These are phyloP conservation scores for Pythium chondricola DNA, from an alignment of 352 stramenopile genomes.

Conservation along the genomic window DNA sequence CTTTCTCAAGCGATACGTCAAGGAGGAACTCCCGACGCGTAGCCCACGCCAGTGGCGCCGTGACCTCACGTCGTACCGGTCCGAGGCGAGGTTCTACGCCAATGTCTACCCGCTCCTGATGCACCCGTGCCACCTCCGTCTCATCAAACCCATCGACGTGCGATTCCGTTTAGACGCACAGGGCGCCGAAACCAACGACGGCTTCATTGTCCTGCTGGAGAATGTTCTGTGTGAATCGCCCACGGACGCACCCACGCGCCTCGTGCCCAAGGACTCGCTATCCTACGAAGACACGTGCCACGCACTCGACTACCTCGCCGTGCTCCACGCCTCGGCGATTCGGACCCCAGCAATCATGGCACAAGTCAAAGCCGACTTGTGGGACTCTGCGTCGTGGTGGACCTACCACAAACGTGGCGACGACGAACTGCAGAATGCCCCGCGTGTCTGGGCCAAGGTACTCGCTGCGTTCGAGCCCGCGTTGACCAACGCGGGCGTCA, in stretches of 20 bases:
- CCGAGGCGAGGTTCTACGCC: conserved; percentile 54
- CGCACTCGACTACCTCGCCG: conserved; percentile 41
- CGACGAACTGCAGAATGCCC: conserved; percentile 29
- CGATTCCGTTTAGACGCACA: conserved; percentile 27
- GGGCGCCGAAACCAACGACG: conserved; percentile 21
- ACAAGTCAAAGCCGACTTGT: conserved; percentile 26
- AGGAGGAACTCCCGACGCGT: conserved; percentile 39
- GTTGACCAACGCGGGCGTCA: background rate
- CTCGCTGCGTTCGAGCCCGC: conserved; percentile 23
- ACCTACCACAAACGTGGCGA: conserved; percentile 47
- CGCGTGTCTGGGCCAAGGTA: conserved; percentile 38
- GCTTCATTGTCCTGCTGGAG: conserved; percentile 53
- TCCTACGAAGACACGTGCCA: conserved; percentile 24
- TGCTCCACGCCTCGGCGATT: conserved; percentile 36
- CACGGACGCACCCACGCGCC: background rate
- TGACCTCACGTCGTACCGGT: conserved; percentile 55
- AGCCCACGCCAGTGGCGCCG: conserved; percentile 41
- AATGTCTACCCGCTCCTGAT: conserved; percentile 28
- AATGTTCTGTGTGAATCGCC: conserved; percentile 24
- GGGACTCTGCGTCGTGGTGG: conserved; percentile 51
- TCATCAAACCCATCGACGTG: conserved; percentile 47
- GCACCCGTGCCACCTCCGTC: conserved; percentile 18
- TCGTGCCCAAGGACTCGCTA: conserved; percentile 37
- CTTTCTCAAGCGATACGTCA: conserved; percentile 65
- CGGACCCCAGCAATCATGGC: conserved; percentile 18